Percentiles rank a stretch among this genome's conserved stretches.
phyloP scores from a whole-genome alignment of 108 stramenopile genomes.

The Discostella pseudostelligera region DNA sequence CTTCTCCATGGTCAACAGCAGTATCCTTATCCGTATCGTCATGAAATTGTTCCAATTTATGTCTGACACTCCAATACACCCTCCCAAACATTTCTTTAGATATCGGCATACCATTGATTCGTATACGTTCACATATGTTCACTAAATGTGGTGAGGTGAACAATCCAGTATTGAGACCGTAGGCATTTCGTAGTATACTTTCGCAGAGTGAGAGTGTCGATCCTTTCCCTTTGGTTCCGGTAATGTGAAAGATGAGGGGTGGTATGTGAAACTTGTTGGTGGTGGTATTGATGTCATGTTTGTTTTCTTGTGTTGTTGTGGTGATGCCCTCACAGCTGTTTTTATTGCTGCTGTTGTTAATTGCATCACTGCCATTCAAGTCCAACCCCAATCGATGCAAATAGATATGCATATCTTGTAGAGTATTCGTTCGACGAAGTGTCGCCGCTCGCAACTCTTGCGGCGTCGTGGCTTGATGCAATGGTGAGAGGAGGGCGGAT shows the following conservation, averaged over 20 bases:
- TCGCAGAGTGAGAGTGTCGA: constrained; percentile 85
- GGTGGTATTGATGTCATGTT: constrained; percentile 2
- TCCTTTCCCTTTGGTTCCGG: constrained; percentile 97
- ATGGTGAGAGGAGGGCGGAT: constrained; percentile 56
- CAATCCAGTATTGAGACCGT: constrained; percentile 71
- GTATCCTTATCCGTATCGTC: constrained; percentile 6
- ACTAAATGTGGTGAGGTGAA: constrained; percentile 94
- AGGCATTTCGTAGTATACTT: constrained; percentile 53
- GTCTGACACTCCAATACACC: constrained; percentile 73
- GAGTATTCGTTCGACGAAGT: constrained; percentile 52
- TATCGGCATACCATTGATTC: constrained; percentile 76
- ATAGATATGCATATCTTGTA: constrained; percentile 68
- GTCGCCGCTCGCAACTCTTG: constrained; percentile 49
- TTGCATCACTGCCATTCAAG: constrained; percentile 4
- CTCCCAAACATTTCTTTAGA: constrained; percentile 58
- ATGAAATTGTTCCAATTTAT: constrained; percentile 33
- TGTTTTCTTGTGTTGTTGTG: background rate
- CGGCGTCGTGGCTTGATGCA: constrained; percentile 60
- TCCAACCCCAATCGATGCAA: constrained; percentile 50
- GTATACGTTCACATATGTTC: constrained; percentile 83
- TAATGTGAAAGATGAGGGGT: constrained; percentile 74
- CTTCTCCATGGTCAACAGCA: constrained; percentile 11
- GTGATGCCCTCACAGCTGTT: background rate
- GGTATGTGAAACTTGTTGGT: background rate
- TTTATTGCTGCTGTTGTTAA: background rate